Base-by-base conservation (phyloP, 176 grass and related monocot species). In the Pharus latifolius region DNA sequence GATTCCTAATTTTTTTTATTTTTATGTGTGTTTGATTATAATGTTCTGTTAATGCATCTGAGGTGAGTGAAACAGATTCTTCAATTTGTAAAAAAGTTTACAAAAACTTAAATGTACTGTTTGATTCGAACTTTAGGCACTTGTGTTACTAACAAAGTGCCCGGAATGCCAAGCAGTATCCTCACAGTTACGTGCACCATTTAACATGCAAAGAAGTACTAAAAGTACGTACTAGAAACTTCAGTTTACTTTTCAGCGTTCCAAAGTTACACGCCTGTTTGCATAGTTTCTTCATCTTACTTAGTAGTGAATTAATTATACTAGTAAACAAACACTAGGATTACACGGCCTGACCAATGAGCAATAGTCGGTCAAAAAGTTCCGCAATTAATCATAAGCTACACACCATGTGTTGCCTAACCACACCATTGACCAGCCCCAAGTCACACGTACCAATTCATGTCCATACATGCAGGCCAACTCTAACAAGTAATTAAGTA, bases 351-450 rank as follows among this genome's bases (percentile, higher is more conserved):
- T 11, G 34, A 12, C 35, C 17, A 10, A 65, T 13, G 52, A 79
- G n/a, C n/a, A n/a, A 53, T 84, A 61, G 82, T 45, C 60, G 29
- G 82, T 79, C 75, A 79, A 79, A 67, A 84, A 79, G 38, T 15
- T 25, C 64, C 45, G 35, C 44, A n/a, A 43, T 72, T 53, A 68
- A 79, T 79, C 75, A 73, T 68, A n/a, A n/a, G n/a, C n/a, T n/a
- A 68, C 62, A 79, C 79, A 68, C 62, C 69, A n/a, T n/a, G n/a
- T 49, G 35, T 52, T 65, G 75, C 62, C 75, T 74, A 79, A 85
- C 75, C 13, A 51, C 25, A 56, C 19, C n/a, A n/a, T n/a, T n/a
- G n/a, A n/a, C n/a, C n/a, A n/a, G n/a, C n/a, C n/a, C n/a, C n/a
- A n/a, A n/a, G n/a, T n/a, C n/a, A n/a, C n/a, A n/a, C n/a, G n/a